Evolutionary conservation across 2,329 filamentous ascomycete species (phyloP), one percentile per base, ranked within the genome.

Genomic region (Aspergillus neotritici): DNA sequence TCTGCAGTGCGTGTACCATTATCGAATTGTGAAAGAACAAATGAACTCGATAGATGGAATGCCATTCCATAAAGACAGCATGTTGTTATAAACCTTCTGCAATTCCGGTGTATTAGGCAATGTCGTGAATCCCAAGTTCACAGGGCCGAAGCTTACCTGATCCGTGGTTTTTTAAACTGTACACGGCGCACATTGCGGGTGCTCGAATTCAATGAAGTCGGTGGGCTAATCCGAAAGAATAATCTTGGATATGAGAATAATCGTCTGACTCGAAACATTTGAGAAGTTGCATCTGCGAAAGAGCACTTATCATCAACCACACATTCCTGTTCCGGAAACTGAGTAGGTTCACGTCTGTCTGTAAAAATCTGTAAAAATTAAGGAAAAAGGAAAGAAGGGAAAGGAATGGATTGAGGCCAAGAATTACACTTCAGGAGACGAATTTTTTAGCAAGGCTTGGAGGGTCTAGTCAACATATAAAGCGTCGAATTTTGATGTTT

Each of bases 181-280:
- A 65, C 62, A 53, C 59, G 57, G 16, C 55, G 61, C 29, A 63
- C 47, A 39, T 57, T 61, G 14, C 52, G 40, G 37, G 45, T 29
- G 33, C 40, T 43, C 43, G 52, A 43, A 43, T 41, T 34, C 33
- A 44, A 47, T 48, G 51, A 37, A 34, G 50, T 50, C 43, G 47
- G 46, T 44, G 52, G 51, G 41, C 43, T 52, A 34, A 51, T 46
- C 33, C 51, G 52, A 42, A 60, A 53, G 33, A 49, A 48, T 30
- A 53, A 40, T 51, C 50, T 55, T 49, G 51, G 39, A 43, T 48
- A 53, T 51, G 55, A 55, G 43, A 62, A 47, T 31, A 61, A 37
- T 34, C 52, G 58, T 42, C 57, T 60, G 51, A 61, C 44, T 47
- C 50, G 56, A 51, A 62, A 56, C 63, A 66, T 66, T 28, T 62